Evolutionary conservation across 2,329 filamentous ascomycete genomes (phyloP), one percentile per base, ranked within the genome.

Genomic region (Fusarium albosuccineum): DNA sequence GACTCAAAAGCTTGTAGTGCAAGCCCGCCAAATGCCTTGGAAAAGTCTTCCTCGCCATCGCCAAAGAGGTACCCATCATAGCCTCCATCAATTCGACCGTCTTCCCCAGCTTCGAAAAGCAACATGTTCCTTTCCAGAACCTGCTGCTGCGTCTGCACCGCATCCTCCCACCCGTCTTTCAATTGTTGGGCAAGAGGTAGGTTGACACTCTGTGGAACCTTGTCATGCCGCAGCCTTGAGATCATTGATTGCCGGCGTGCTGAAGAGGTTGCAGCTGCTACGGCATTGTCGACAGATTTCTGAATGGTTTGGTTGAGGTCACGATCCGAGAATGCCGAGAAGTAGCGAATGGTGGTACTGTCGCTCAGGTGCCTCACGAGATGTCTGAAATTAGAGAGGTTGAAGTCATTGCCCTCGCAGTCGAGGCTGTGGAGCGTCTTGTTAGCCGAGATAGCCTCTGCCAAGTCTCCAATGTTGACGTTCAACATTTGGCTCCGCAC

Each of bases 401-500:
- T 86, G 67, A 87, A 84, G 54, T 82, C 82, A 62, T 87, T 88
- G 65, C 83, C 81, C 40, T 84, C 82, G 67, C 84, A 86, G 70
- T 88, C 86, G 14, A 88, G 74, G 55, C 85, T 85, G 29, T 80
- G 79, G 4, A 88, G 78, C 0, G 81, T 81, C 60, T 76, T 78
- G 71, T 87, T 87, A 30, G 75, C 73, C 6, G 81, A 79, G 14
- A 88, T 79, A 3, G 83, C 83, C 40, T 80, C 80, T 40, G 84
- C 85, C 41, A 87, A 71, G 49, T 84, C 82, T 27, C 84, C 86
- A 17, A 85, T 82, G 57, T 87, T 86, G 65, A 83, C 78, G 64
- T 85, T 83, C 8, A 86, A 79, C 76, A 85, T 83, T 71, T 88
- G 86, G 71, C 85, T 87, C 63, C 85, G 83, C 46, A 88, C 79